Percentiles rank a stretch among this genome's conserved stretches.
Conservation (phyloP, 176 grass and related monocot genomes). For the Oryza meyeriana region DNA sequence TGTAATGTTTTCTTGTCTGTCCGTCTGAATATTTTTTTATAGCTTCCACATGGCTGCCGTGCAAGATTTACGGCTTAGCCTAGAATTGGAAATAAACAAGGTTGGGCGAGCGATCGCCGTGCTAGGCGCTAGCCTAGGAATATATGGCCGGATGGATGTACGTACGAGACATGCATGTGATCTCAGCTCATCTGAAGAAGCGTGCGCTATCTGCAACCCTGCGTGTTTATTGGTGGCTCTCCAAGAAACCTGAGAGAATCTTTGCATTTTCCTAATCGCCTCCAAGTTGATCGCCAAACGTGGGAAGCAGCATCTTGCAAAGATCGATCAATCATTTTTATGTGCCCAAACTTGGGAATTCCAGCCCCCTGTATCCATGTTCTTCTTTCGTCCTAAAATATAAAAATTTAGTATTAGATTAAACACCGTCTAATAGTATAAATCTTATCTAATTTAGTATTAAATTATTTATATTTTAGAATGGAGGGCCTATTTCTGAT, state of each 20-base stretch:
- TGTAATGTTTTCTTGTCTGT: neutral
- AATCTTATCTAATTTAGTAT: too few species aligned
- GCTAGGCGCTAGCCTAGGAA: neutral
- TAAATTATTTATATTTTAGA: too few species aligned
- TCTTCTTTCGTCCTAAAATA: too few species aligned
- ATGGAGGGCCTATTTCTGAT: neutral
- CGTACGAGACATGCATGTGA: neutral
- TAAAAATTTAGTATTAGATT: too few species aligned
- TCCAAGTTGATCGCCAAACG: conserved; percentile 6
- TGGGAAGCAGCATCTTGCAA: neutral
- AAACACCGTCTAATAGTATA: too few species aligned
- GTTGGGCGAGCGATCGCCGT: neutral
- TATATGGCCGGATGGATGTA: neutral
- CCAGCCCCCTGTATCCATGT: neutral
- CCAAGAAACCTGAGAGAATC: conserved; percentile 22
- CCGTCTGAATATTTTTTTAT: neutral
- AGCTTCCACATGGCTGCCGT: neutral
- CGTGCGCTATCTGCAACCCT: neutral
- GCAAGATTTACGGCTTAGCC: neutral
- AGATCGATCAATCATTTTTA: neutral
- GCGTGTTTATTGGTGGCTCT: neutral
- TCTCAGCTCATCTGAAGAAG: neutral
- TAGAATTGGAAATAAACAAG: conserved; percentile 2
- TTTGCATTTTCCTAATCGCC: neutral
- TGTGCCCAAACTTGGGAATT: conserved; percentile 5